Conservation (phyloP, 345 rosid genomes). For the Syzygium grande region DNA sequence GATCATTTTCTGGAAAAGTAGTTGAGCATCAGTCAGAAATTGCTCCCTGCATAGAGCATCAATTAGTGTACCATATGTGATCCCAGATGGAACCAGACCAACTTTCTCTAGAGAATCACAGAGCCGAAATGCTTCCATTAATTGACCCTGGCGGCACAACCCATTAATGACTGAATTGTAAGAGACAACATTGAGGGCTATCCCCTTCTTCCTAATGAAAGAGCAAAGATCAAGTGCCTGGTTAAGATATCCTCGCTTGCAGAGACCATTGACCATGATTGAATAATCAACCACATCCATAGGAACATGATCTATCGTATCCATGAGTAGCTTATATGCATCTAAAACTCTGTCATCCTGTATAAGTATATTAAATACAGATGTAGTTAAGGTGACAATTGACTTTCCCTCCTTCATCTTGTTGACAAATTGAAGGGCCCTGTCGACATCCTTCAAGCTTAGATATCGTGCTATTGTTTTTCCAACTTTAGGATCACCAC, state of each 20-base stretch:
- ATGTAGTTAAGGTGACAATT: constrained; percentile 22
- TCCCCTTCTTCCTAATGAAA: constrained; percentile 38
- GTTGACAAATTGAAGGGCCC: constrained; percentile 25
- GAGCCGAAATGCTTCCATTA: constrained; percentile 78
- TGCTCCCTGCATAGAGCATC: constrained; percentile 66
- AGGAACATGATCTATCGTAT: constrained; percentile 28
- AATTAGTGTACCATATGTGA: constrained; percentile 58
- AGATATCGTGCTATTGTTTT: constrained; percentile 32
- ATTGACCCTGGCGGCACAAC: constrained; percentile 72
- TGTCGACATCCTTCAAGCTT: constrained; percentile 28
- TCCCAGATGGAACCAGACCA: constrained; percentile 45
- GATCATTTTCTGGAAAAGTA: constrained; percentile 50
- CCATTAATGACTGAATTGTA: constrained; percentile 67
- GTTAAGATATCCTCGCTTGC: constrained; percentile 52
- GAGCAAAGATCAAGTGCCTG: constrained; percentile 62
- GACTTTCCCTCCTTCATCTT: constrained; percentile 20
- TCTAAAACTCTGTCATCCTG: constrained; percentile 43
- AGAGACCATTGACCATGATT: constrained; percentile 48
- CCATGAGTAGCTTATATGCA: constrained; percentile 50
- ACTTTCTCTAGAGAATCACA: constrained; percentile 72
- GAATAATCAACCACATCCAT: constrained; percentile 65
- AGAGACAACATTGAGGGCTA: constrained; percentile 44
- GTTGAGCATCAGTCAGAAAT: constrained; percentile 56
- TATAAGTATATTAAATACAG: constrained; percentile 35
- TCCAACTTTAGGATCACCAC: constrained; percentile 25